Base-by-base conservation (phyloP, 1,139 yeast species). In the Hansenula sp. region DNA sequence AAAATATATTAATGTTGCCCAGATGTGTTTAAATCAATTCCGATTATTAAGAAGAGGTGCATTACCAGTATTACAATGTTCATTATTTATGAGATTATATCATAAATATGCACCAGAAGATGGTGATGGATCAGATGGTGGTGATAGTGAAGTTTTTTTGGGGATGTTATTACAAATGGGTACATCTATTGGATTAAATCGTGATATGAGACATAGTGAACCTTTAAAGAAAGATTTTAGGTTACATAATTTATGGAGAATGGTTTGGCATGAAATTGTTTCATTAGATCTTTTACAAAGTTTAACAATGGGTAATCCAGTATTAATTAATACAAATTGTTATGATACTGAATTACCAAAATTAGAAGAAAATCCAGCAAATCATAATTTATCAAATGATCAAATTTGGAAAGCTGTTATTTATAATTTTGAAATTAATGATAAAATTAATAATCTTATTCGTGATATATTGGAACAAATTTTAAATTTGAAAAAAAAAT, bases 21-120 rank as follows among this genome's bases (percentile, higher is more conserved):
- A 73, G 45, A 59, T 66, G 42, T 78, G 84, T 50, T 57, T 79
- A 29, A 68, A 69, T 43, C 78, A 75, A 47, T 77, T 79, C 55
- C 69, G 71, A 35, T 44, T 77, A 17, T 52, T 72, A 32, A 59
- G 75, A 41, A 68, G 74, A 42, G 70, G 77, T 17, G 71, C 74
- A 13, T 52, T 78, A 21, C 68, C 71, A 0, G 68, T 76, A 2
- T 60, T 79, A 28, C 82, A 77, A 50, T 69, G 75, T 31, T 44
- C 52, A 7, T 44, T 75, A 10, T 57, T 66, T 45, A 62, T 75
- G 59, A 60, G 75, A 29, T 57, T 73, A 14, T 76, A 76, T 45
- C 69, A 69, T 29, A 56, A 60, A 17, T 61, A 53, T 38, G 76
- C 79, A 0, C 79, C 79, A 0, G 79, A 75, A 46, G 78, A 73